Evolutionary conservation across 352 stramenopile genomes (phyloP), one percentile per base, ranked within the genome.

Genomic region (Phytophthora palmivora): DNA sequence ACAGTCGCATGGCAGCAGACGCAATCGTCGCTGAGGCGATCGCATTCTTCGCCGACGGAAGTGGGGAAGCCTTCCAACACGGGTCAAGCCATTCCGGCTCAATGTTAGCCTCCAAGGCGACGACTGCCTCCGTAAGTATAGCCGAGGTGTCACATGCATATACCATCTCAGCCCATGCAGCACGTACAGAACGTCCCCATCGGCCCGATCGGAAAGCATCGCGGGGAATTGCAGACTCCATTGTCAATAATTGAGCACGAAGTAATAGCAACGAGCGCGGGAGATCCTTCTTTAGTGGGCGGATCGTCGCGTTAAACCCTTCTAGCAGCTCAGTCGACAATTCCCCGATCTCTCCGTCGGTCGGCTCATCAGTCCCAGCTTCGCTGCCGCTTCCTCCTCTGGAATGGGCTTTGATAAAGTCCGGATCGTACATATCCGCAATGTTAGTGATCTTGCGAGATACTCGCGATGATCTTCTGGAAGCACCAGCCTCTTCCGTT

Each of bases 401-500:
- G 47, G 46, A 58, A 51, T 61, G 47, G 28, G 51, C 34, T 72
- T 71, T 82, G 56, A 67, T 63, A 16, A 88, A 67, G 10, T 91
- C 82, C 1, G 84, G 82, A 51, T 93, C 80, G 56, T 93, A 93
- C 72, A 91, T 77, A 56, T 91, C 84, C 0, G 67, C 84, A 45
- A 93, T 93, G 28, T 93, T 93, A 4, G 80, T 84, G 49, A 86
- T 89, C 48, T 92, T 94, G 16, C 82, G 85, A 33, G 85, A 78
- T 14, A 94, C 82, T 36, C 85, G 62, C 18, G 82, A 79, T 6
- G 85, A 91, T 49, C 85, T 66, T 53, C 83, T 80, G 5, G 69
- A 74, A 41, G 53, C 56, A 38, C 24, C 24, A 6, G 49, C 47
- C 11, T 69, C 60, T 44, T 73, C 63, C 8, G 67, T 60, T 47